Base-by-base conservation (phyloP, 257 asterid genomes). In the Penstemon barbatus region DNA sequence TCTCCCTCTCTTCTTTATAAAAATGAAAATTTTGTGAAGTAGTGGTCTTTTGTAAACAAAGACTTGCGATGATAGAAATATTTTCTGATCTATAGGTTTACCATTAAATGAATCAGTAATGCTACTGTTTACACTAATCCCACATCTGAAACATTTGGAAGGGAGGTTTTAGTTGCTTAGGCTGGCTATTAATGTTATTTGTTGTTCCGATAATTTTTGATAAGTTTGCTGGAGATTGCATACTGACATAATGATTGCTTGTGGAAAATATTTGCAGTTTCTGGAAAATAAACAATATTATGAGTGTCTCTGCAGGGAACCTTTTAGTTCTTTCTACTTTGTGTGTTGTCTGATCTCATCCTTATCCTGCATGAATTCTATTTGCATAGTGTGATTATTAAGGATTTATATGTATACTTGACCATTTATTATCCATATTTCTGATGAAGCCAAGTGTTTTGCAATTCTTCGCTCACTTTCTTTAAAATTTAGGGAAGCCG, bases 401-500 rank as follows among this genome's bases (percentile, higher is more conserved):
- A n/a, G 38, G 38, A 5, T 36, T 5, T 8, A 18, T 4, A 12
- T 15, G 41, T 53, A 39, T 33, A 11, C 1, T 4, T 51, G 9
- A 65, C 12, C n/a, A 8, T 50, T 54, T 43, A 33, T 4, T 36
- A 48, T 57, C 36, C 38, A 19, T 7, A 19, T 55, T 36, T 57
- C 45, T 38, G 64, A 39, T 42, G 44, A 57, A 8, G 13, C 10
- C 39, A 48, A 44, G 33, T 68, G 12, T 43, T 25, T 67, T 62
- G 61, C 69, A 65, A 13, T 45, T 33, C 19, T 52, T 40, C 44
- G n/a, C 55, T 69, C 33, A 25, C 11, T 52, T 66, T 18, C 15
- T 57, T 64, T 63, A 49, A 46, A 63, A n/a, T 74, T 15, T 69
- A 86, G 89, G 81, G 72, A 74, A 59, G 61, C 52, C 80, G 50